A percentile compares a stretch with the other conserved stretches of the same genome.
These are phyloP conservation scores for Aleurites moluccanus DNA, from an alignment of 441 rosid species.

Conservation along the genomic window DNA sequence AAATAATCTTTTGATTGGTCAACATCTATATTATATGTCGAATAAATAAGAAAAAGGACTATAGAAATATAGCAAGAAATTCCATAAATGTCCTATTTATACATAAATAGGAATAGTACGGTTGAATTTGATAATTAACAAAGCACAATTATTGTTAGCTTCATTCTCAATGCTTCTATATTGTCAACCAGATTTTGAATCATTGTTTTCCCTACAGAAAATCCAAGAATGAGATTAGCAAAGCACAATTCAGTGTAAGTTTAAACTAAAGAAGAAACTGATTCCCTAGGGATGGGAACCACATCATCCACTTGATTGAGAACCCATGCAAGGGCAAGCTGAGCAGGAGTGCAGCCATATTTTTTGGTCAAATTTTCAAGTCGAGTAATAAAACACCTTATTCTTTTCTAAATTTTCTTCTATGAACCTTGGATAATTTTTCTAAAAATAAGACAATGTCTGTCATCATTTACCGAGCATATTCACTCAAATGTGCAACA, in stretches of 20 bases:
- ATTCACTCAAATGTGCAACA: not conserved
- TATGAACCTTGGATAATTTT: conserved; percentile 28
- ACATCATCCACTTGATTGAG: conserved; percentile 38
- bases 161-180: conserved; percentile 11
- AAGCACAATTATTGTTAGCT: not conserved
- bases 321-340: conserved; percentile 39
- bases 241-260: not conserved
- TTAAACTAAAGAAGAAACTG: not conserved
- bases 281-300: conserved; percentile 35
- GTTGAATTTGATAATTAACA: no score
- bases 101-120: no score
- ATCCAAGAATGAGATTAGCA: not conserved
- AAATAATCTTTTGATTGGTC: no score
- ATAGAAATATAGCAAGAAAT: no score
- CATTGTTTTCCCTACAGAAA: conserved; percentile 19
- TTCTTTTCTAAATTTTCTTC: conserved; percentile 35
- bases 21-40: no score
- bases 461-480: not conserved
- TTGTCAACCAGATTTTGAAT: conserved; percentile 13
- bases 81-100: no score
- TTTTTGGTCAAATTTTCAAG: conserved; percentile 24
- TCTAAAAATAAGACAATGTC: conserved; percentile 12
- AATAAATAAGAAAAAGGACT: no score
- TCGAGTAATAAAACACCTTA: conserved; percentile 28
- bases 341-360: conserved; percentile 31